Base-by-base conservation (phyloP, 1,139 yeast genomes). In the Pichia sp. region DNA sequence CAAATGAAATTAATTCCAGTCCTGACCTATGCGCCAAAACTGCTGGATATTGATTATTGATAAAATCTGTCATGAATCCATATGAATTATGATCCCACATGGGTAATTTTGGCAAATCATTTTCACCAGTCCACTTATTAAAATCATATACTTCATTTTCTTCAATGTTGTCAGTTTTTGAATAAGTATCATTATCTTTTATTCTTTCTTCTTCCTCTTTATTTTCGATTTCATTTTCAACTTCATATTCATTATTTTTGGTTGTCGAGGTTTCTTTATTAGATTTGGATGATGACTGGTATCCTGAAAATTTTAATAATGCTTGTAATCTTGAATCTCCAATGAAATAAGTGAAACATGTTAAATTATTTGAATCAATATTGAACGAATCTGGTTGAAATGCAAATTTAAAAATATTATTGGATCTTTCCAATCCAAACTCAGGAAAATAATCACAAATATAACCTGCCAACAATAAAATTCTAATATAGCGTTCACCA, bases 21-120 rank as follows among this genome's bases (percentile, higher is more conserved):
- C 43, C 33, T 25, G 41, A 35, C 10, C 40, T 18, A 43, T 46
- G 42, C 18, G 52, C 48, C n/a, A 49, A 44, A 31, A 46, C 39
- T 4, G 56, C 56, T 11, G 59, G 57, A 40, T 57, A 59, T 31
- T 56, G 55, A 31, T 57, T 58, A 44, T 59, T 60, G 26, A 61
- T 49, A 47, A 51, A 58, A 42, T 62, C 66, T 26, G 62, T 57
- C 89, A 85, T 83, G 61, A 85, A 85, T 4, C 92, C 92, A 50
- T 78, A 75, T 0, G 88, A 78, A n/a, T 71, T 70, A 56, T 76
- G 82, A 2, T 56, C 60, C 64, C 64, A 58, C 28, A 53, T 58
- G 2, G 62, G 63, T 2, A 62, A 53, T 4, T 58, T 55, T 26
- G 58, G 58, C 7, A 46, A 42, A 8, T 42, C 46, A 43, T 48